Conservation (phyloP, 2,329 filamentous ascomycete genomes). For the Dothideomycetes sp. region DNA sequence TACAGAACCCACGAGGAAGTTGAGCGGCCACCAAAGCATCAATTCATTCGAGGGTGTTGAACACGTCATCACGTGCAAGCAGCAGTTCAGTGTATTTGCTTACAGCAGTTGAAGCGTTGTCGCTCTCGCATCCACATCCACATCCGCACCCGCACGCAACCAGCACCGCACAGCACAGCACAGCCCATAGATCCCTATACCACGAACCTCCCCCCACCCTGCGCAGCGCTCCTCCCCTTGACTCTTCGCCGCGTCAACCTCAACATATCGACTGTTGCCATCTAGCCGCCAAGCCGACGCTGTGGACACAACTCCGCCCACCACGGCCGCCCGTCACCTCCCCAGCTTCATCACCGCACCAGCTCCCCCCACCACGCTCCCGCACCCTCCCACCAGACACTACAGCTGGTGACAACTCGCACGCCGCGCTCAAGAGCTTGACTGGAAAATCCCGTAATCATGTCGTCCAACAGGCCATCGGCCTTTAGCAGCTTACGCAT, state of each 20-base stretch:
- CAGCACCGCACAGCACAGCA: no score
- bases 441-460: conserved; percentile 30
- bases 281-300: not conserved
- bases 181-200: no score
- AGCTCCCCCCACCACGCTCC: not conserved
- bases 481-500: conserved; percentile 84
- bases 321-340: not conserved
- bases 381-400: not conserved
- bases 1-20: no score
- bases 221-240: not conserved
- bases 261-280: not conserved
- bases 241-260: not conserved
- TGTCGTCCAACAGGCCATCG: conserved; percentile 88
- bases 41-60: no score
- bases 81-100: not conserved
- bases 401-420: not conserved
- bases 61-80: not conserved
- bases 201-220: no score
- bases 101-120: not conserved
- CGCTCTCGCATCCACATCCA: not conserved
- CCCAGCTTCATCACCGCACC: not conserved
- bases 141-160: not conserved
- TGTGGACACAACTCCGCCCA: not conserved
- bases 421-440: conserved; percentile 15
- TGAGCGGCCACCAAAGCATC: no score